Conservation (phyloP, 1,284 basidiomycete genomes). For the Microbotryomycetes sp. region DNA sequence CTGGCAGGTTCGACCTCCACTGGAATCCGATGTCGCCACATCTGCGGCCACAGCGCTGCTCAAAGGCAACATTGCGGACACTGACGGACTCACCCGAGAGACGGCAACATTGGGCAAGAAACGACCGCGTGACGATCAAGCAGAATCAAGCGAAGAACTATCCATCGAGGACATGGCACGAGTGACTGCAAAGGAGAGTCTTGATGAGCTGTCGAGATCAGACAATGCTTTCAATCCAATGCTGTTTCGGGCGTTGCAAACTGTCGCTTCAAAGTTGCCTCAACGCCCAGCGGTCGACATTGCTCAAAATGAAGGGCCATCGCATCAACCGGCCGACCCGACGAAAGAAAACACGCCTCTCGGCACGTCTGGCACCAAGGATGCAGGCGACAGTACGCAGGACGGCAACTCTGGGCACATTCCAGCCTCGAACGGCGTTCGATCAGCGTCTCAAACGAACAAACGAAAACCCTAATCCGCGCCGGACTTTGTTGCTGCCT, state of each 20-base stretch:
- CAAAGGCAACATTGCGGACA: background rate
- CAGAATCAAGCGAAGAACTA: background rate
- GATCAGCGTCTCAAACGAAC: too few relatives aligned
- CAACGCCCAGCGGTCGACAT: background rate
- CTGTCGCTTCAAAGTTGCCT: constrained; percentile 1
- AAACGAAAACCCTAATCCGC: too few relatives aligned
- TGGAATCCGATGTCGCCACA: background rate
- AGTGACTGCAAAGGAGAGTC: background rate
- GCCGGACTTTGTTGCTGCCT: too few relatives aligned
- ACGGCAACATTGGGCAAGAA: background rate
- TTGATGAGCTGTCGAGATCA: constrained; percentile 1
- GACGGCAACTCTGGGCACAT: background rate
- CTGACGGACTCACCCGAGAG: background rate
- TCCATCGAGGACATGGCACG: background rate
- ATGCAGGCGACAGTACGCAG: background rate
- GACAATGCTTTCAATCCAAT: constrained; percentile 31
- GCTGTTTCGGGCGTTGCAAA: constrained; percentile 32
- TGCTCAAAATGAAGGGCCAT: background rate
- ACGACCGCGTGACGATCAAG: background rate
- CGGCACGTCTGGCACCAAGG: background rate
- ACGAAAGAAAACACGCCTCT: background rate
- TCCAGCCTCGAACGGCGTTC: background rate
- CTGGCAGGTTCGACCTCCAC: constrained; percentile 24
- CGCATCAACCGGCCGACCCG: background rate
- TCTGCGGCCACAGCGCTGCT: background rate